A percentile compares a stretch with the other conserved stretches of the same genome.
These are phyloP conservation scores for Amaranthus hypochondriacus DNA, from an alignment of 148 eudicot species.

Conservation along the genomic window DNA sequence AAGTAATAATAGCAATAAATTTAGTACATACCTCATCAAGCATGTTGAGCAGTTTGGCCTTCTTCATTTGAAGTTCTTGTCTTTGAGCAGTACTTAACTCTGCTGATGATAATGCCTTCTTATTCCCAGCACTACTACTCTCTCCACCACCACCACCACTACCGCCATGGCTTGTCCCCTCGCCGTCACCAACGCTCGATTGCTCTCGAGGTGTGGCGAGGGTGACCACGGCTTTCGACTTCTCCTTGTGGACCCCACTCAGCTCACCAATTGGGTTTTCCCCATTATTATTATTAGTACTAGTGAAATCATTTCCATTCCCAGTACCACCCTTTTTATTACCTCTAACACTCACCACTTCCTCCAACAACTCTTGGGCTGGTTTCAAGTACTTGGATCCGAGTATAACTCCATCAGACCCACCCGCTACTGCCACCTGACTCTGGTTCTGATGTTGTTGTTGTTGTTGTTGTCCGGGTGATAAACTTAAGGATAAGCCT, in stretches of 20 bases:
- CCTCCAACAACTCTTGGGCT: conserved; percentile 58
- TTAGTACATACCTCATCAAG: conserved; percentile 79
- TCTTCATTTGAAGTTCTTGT: conserved; percentile 75
- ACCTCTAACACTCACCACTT: conserved; percentile 51
- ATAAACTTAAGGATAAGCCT: conserved; percentile 62
- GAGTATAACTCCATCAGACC: conserved; percentile 36
- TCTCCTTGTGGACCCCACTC: conserved; percentile 21
- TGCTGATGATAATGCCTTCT: conserved; percentile 12
- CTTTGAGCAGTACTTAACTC: conserved; percentile 51
- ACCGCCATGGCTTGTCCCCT: background rate
- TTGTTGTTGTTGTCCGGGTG: conserved; percentile 36
- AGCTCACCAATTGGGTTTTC: conserved; percentile 4
- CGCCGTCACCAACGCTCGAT: conserved; percentile 21
- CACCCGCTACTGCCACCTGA: conserved; percentile 30
- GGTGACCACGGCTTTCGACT: conserved; percentile 18
- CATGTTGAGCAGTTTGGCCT: conserved; percentile 71
- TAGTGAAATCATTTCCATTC: too few species aligned
- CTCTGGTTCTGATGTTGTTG: background rate
- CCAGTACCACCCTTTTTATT: background rate
- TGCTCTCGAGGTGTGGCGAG: conserved; percentile 21
- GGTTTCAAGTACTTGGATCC: conserved; percentile 66
- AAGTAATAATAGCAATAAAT: background rate
- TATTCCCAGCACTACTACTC: conserved; percentile 23
- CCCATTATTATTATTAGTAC: background rate
- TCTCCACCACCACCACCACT: conserved; percentile 3